These are phyloP conservation scores for Neurospora sp. DNA, from an alignment of 495 filamentous ascomycete species.

Conservation along the genomic window DNA sequence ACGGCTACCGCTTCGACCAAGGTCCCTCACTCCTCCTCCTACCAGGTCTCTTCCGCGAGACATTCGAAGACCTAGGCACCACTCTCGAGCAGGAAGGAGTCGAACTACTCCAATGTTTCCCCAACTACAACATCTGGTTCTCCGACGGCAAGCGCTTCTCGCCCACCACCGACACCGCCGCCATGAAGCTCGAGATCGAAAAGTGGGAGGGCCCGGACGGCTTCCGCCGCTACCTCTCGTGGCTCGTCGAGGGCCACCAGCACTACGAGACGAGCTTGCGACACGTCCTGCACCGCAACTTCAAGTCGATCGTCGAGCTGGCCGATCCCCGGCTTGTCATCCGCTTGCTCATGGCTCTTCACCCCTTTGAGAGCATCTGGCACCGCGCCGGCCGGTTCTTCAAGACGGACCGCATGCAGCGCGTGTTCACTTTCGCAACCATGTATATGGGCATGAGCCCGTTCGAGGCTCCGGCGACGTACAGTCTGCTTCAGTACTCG, in stretches of 20 bases:
- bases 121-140: slow-evolving; percentile 54
- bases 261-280: slow-evolving; percentile 55
- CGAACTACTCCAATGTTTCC: slow-evolving; percentile 54
- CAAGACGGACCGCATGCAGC: slow-evolving; percentile 51
- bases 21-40: slow-evolving; percentile 61
- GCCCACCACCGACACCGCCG: slow-evolving; percentile 47
- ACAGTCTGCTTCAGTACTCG: slow-evolving; percentile 61
- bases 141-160: slow-evolving; percentile 48
- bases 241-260: slow-evolving; percentile 49
- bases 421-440: slow-evolving; percentile 62
- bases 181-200: slow-evolving; percentile 59
- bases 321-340: slow-evolving; percentile 39
- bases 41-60: slow-evolving; percentile 52
- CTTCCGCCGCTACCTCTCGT: slow-evolving; percentile 50
- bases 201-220: slow-evolving; percentile 54
- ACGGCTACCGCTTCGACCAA: slow-evolving; percentile 56
- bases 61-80: slow-evolving; percentile 54
- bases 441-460: slow-evolving; percentile 75
- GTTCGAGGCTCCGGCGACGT: slow-evolving; percentile 62
- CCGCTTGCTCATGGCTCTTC: slow-evolving; percentile 39
- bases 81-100: slow-evolving; percentile 48
- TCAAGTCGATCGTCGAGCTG: slow-evolving; percentile 44
- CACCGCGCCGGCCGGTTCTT: slow-evolving; percentile 50
- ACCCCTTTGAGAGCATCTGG: slow-evolving; percentile 58
- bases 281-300: slow-evolving; percentile 54